Evolutionary conservation across 176 grass and related monocot species (phyloP).

Genomic region (Stipa capillata): DNA sequence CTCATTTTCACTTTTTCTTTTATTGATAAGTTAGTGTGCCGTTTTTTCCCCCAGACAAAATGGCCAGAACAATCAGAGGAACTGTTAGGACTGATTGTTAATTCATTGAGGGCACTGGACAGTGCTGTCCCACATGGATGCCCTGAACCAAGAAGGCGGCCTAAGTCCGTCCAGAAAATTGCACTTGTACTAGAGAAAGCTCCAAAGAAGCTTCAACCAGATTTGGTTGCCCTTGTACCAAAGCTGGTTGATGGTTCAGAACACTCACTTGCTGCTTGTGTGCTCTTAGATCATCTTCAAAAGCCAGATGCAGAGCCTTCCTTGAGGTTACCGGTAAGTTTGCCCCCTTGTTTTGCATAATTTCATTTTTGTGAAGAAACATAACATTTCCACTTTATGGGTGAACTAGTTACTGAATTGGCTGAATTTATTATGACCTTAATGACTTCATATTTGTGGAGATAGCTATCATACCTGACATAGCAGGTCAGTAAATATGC

Average conservation of each 20-base stretch:
- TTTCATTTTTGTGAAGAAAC: constrained; percentile 2
- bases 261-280: constrained; percentile 67
- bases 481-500: not conserved
- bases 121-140: constrained; percentile 66
- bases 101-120: constrained; percentile 72
- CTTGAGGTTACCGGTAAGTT: constrained; percentile 61
- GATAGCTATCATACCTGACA: constrained; percentile 16
- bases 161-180: constrained; percentile 70
- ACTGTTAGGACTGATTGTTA: constrained; percentile 81
- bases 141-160: constrained; percentile 56
- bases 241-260: constrained; percentile 82
- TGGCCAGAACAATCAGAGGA: constrained; percentile 86
- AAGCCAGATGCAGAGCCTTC: constrained; percentile 57
- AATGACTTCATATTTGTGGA: constrained; percentile 12
- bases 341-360: not conserved
- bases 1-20: constrained; percentile 7
- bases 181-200: constrained; percentile 72
- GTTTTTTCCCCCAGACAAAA: constrained; percentile 65
- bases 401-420: not conserved
- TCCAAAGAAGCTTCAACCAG: constrained; percentile 73
- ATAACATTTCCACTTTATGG: not conserved
- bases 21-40: constrained; percentile 17
- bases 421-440: not conserved
- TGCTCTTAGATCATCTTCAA: constrained; percentile 56
- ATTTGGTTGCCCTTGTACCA: constrained; percentile 76